phyloP scores from a whole-genome alignment of 352 stramenopile genomes.

The Pythium scleroteichum region DNA sequence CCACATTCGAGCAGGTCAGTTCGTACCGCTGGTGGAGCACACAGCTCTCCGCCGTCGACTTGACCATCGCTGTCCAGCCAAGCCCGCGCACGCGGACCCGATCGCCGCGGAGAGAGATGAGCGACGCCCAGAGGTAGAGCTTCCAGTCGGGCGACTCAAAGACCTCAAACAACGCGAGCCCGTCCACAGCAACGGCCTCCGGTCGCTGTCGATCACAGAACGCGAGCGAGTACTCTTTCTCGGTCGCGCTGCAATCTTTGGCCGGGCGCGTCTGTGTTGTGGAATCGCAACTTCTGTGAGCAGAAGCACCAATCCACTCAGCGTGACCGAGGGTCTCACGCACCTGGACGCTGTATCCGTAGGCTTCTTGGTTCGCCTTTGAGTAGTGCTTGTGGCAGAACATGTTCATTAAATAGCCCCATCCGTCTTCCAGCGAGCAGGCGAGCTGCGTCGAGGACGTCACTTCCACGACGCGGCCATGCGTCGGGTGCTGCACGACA shows the following conservation, averaged over 20 bases:
- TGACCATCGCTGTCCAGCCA: slow-evolving; percentile 6
- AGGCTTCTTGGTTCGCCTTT: not conserved
- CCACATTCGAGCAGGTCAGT: not conserved
- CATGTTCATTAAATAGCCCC: not conserved
- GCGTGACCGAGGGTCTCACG: no score
- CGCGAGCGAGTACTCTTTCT: slow-evolving; percentile 12
- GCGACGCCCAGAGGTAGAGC: slow-evolving; percentile 1
- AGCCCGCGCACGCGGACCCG: slow-evolving; percentile 1
- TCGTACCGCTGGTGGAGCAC: slow-evolving; percentile 11
- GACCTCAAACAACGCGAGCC: slow-evolving; percentile 2
- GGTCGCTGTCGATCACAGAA: not conserved
- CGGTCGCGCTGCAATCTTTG: not conserved
- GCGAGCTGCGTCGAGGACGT: slow-evolving; percentile 1
- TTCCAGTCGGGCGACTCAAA: slow-evolving; percentile 2
- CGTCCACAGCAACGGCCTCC: not conserved
- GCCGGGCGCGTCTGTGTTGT: not conserved
- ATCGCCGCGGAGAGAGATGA: slow-evolving; percentile 5
- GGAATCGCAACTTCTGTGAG: no score
- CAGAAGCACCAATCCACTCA: no score
- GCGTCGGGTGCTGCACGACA: not conserved
- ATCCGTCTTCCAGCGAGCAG: slow-evolving; percentile 7
- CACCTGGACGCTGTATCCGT: slow-evolving; percentile 2
- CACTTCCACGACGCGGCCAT: slow-evolving; percentile 1
- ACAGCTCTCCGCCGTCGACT: not conserved
- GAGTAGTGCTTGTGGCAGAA: not conserved